These are phyloP conservation scores for Scedosporium minutisporum DNA, from an alignment of 2,329 filamentous ascomycete genomes.

Conservation along the genomic window DNA sequence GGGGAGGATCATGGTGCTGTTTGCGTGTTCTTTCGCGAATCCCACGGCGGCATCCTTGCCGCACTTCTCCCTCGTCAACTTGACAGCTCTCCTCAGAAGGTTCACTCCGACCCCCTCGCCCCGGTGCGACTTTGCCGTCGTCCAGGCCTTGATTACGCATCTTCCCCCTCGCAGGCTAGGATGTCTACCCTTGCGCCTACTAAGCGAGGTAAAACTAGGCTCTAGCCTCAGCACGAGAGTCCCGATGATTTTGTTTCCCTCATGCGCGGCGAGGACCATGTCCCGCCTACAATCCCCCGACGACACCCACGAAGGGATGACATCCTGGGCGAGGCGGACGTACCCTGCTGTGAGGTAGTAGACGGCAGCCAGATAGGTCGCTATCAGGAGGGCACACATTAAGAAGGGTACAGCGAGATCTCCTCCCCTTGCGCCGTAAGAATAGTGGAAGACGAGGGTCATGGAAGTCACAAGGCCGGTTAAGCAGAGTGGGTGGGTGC, in stretches of 20 bases:
- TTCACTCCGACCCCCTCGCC: slow-evolving; percentile 62
- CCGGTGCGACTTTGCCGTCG: slow-evolving; percentile 60
- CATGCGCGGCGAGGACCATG: slow-evolving; percentile 55
- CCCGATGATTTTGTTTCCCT: slow-evolving; percentile 60
- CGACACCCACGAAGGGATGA: slow-evolving; percentile 53
- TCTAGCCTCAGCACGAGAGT: slow-evolving; percentile 60
- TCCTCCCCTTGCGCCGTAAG: slow-evolving; percentile 41
- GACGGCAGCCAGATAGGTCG: slow-evolving; percentile 53
- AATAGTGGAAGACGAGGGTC: slow-evolving; percentile 30
- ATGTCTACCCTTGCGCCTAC: slow-evolving; percentile 9
- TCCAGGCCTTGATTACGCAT: slow-evolving; percentile 75
- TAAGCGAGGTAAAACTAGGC: slow-evolving; percentile 15
- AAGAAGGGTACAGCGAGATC: slow-evolving; percentile 64
- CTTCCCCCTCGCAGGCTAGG: slow-evolving; percentile 31
- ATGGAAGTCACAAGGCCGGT: slow-evolving; percentile 31
- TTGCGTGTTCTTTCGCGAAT: slow-evolving; percentile 71
- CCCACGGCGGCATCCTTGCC: slow-evolving; percentile 58
- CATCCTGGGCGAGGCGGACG: slow-evolving; percentile 48
- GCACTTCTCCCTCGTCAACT: slow-evolving; percentile 55
- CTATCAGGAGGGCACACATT: slow-evolving; percentile 49
- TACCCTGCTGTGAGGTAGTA: slow-evolving; percentile 54
- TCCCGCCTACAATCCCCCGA: slow-evolving; percentile 34
- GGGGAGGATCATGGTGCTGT: slow-evolving; percentile 55
- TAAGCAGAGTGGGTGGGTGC: slow-evolving; percentile 50
- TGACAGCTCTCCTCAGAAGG: slow-evolving; percentile 64